These are phyloP conservation scores for Endocarpon pusillum DNA, from an alignment of 495 filamentous ascomycete genomes.

Conservation along the genomic window DNA sequence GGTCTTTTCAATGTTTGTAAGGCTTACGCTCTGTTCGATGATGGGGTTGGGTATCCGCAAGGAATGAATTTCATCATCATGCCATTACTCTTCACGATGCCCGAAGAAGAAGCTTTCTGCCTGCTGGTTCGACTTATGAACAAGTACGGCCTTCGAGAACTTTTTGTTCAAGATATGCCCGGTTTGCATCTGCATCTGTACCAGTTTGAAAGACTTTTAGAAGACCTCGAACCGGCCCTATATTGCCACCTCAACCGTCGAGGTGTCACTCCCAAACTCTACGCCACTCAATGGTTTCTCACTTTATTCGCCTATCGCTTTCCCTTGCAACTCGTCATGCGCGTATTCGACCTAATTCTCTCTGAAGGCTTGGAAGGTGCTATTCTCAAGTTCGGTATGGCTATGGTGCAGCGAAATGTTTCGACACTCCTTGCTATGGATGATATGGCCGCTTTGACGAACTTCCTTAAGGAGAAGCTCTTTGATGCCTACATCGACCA, in stretches of 20 bases:
- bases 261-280: slow-evolving; percentile 76
- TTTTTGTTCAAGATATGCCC: slow-evolving; percentile 94
- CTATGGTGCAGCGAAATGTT: slow-evolving; percentile 88
- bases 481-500: slow-evolving; percentile 97
- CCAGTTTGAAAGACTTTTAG: slow-evolving; percentile 85
- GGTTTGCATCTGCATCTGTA: slow-evolving; percentile 86
- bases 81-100: slow-evolving; percentile 98
- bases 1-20: slow-evolving; percentile 91
- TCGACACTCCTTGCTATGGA: slow-evolving; percentile 63
- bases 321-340: slow-evolving; percentile 84
- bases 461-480: slow-evolving; percentile 78
- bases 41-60: slow-evolving; percentile 88
- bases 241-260: slow-evolving; percentile 88
- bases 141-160: slow-evolving; percentile 78
- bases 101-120: slow-evolving; percentile 91
- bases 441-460: slow-evolving; percentile 75
- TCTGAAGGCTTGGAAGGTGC: slow-evolving; percentile 82
- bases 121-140: slow-evolving; percentile 91
- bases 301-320: slow-evolving; percentile 99
- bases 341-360: slow-evolving; percentile 91
- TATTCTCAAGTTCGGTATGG: slow-evolving; percentile 84
- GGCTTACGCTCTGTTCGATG: slow-evolving; percentile 91
- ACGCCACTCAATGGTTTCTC: slow-evolving; percentile 97
- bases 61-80: slow-evolving; percentile 98
- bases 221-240: slow-evolving; percentile 84